phyloP scores from a whole-genome alignment of 2,329 filamentous ascomycete species.

The Diaporthe aspalathi region DNA sequence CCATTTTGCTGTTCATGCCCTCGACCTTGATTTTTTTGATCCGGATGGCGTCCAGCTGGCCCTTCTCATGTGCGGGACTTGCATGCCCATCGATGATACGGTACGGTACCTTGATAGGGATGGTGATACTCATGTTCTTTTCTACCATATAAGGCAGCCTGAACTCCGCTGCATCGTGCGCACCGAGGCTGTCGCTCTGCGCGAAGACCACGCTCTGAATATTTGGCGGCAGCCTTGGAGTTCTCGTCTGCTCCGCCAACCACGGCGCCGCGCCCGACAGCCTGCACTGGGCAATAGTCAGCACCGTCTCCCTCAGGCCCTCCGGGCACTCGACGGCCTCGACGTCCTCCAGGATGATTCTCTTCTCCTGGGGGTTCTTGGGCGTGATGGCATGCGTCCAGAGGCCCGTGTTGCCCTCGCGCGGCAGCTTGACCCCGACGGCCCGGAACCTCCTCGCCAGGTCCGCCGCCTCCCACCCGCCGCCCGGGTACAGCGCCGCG shows the following conservation, averaged over 20 bases:
- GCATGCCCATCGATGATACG: constrained; percentile 27
- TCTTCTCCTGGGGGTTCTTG: constrained; percentile 44
- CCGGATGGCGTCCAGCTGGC: constrained; percentile 40
- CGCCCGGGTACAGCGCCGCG: constrained; percentile 26
- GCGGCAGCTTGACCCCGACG: constrained; percentile 49
- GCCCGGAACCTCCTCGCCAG: constrained; percentile 68
- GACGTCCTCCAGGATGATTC: constrained; percentile 55
- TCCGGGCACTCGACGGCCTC: constrained; percentile 42
- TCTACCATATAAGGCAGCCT: constrained; percentile 37
- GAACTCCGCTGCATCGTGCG: background rate
- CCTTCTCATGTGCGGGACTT: background rate
- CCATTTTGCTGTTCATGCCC: constrained; percentile 46
- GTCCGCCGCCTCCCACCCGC: constrained; percentile 61
- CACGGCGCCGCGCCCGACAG: background rate
- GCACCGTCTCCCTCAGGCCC: constrained; percentile 31
- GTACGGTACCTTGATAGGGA: constrained; percentile 40
- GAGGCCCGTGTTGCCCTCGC: constrained; percentile 50
- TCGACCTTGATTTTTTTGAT: constrained; percentile 51
- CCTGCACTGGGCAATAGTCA: constrained; percentile 12
- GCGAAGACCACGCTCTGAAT: constrained; percentile 38
- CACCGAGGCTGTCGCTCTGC: background rate
- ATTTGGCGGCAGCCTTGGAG: background rate
- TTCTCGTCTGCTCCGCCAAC: background rate
- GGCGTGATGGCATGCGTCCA: constrained; percentile 41
- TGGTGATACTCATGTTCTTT: constrained; percentile 29